Base-by-base conservation (phyloP, 495 filamentous ascomycete species). In the Penicillium odoratum region DNA sequence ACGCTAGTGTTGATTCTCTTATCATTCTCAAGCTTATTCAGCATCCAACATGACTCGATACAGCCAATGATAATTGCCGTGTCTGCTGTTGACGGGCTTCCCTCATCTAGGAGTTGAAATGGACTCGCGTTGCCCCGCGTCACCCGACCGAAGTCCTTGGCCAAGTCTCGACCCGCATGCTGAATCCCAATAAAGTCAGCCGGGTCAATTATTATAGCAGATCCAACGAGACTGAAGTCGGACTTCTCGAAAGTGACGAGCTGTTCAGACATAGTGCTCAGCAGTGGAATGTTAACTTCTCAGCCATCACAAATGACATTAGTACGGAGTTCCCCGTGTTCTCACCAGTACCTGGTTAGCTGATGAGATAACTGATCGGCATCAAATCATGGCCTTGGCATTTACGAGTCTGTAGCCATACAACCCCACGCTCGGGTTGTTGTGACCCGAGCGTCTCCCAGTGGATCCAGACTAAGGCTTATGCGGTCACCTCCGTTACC, bases 71-170 rank as follows among this genome's bases (percentile, higher is more conserved):
- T 87, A 61, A 91, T 86, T n/a, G 84, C 81, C 0, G 30, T 10
- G 15, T n/a, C 11, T 28, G 28, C 8, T n/a, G 4, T 29, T 5
- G 15, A 56, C 11, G 9, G n/a, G n/a, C 4, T 18, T 21, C n/a
- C 71, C 11, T 60, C 63, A 0, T 75, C 70, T 10, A 80, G 75
- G 6, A 64, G 56, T 54, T 74, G 69, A 57, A 71, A 69, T 33
- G 73, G 70, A 48, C 55, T 70, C 18, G 65, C 52, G 5, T 85
- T 84, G 36, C 72, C 76, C 21, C 85, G 85, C 9, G 85, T 88
- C 4, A 89, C 87, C 15, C 82, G 79, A 10, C 85, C 83, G 71
- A 92, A 89, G 73, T 92, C 89, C n/a, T 74, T 67, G 1, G 87
- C 82, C 3, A 92, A 76, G 62, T 88, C 85, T 26, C 81, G 72